Evolutionary conservation across 768 basidiomycete species (phyloP), one percentile per base, ranked within the genome.

Genomic region (Pleurotus tuber-regium): DNA sequence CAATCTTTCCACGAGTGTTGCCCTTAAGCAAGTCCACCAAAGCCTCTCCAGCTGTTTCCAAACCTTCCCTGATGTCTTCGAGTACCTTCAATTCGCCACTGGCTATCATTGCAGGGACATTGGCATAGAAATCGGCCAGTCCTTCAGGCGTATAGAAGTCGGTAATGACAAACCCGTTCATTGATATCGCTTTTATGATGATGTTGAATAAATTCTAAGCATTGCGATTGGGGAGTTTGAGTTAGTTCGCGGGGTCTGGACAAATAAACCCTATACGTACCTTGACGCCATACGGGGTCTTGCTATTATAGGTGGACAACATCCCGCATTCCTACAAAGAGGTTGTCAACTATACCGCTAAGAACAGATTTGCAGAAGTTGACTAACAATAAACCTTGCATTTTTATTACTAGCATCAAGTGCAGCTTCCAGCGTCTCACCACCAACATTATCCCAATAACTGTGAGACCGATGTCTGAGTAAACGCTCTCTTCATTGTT

Each of bases 341-440:
- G 29, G 23, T 39, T 16, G 36, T 35, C 33, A 38, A 29, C 10
- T 39, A 14, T 6, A 49, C 19, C 39, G 16, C 30, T 30, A 29
- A 33, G 41, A n/a, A n/a, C 26, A 10, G 35, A 24, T 12, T 19
- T 21, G 11, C 18, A 19, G 18, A 6, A 19, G 50, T n/a, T n/a
- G n/a, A 51, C 58, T 41, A 12, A 59, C 57, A 11, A 75, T 64
- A 48, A 78, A 70, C 18, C 73, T 52, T 2, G 70, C 75, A 29
- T 66, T 51, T 1, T 46, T 58, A 1, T 67, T 67, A 5, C 74
- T 58, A 30, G 66, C 64, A 4, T 65, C 56, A 21, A 79, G 51
- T 4, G 72, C 76, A n/a, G 68, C 61, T 28, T 79, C 76, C 7
- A 79, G 66, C 5, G 63, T 67, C 50, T 74, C 69, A 6, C 76